phyloP scores from a whole-genome alignment of 2,329 filamentous ascomycete genomes.

The Cercospora nicotianae region DNA sequence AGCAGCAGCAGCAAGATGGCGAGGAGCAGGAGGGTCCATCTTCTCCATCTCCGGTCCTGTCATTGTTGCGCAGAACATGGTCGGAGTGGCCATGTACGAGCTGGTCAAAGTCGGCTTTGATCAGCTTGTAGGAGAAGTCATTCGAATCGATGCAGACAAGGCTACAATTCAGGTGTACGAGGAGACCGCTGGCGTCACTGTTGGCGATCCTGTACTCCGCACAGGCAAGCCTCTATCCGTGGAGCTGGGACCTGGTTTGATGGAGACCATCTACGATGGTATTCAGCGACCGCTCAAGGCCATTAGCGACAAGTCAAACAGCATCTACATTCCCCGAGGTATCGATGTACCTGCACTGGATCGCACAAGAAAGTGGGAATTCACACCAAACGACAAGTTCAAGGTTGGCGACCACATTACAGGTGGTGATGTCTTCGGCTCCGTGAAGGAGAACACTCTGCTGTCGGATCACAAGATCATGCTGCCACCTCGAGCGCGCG shows the following conservation, averaged over 20 bases:
- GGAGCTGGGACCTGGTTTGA: slow-evolving; percentile 91
- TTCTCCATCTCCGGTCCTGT: slow-evolving; percentile 82
- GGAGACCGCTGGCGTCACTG: slow-evolving; percentile 94
- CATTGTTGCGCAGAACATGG: slow-evolving; percentile 96
- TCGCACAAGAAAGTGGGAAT: slow-evolving; percentile 93
- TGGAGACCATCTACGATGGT: slow-evolving; percentile 99
- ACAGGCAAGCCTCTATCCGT: slow-evolving; percentile 96
- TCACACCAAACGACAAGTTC: slow-evolving; percentile 69
- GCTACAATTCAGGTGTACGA: slow-evolving; percentile 99
- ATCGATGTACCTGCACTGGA: slow-evolving; percentile 85
- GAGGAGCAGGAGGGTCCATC: slow-evolving; percentile 64
- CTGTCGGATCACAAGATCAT: slow-evolving; percentile 91
- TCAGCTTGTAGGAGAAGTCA: slow-evolving; percentile 92
- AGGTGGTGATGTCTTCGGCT: slow-evolving; percentile 93
- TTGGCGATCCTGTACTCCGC: slow-evolving; percentile 86
- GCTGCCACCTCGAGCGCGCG: slow-evolving; percentile 82
- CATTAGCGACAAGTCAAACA: slow-evolving; percentile 74
- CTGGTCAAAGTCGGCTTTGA: slow-evolving; percentile 92
- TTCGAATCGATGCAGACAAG: slow-evolving; percentile 93
- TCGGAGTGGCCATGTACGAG: slow-evolving; percentile 99
- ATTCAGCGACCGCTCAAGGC: slow-evolving; percentile 91
- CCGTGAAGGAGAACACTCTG: slow-evolving; percentile 93
- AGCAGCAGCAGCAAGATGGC: slow-evolving; percentile 46
- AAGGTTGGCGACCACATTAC: slow-evolving; percentile 98
- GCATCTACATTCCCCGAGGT: slow-evolving; percentile 97